These are phyloP conservation scores for Zasmidium cellare DNA, from an alignment of 2,329 filamentous ascomycete species.

Conservation along the genomic window DNA sequence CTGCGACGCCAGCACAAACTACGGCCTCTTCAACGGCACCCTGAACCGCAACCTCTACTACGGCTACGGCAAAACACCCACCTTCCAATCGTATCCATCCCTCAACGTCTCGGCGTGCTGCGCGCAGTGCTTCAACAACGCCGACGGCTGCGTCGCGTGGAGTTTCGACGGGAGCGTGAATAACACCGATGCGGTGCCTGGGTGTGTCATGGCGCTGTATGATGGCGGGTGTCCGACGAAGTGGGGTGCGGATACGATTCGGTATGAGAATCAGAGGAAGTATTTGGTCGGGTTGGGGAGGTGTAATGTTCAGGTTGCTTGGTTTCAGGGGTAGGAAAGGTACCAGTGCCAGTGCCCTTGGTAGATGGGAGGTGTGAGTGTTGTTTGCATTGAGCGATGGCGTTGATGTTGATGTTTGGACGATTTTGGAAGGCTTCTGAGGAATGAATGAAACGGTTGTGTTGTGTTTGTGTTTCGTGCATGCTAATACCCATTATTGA, in stretches of 20 bases:
- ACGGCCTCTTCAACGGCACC: conserved; percentile 1
- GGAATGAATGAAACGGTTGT: background rate
- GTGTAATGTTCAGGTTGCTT: background rate
- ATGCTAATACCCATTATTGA: background rate
- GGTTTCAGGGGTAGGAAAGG: background rate
- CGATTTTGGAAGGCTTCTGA: background rate
- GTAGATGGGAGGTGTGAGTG: background rate
- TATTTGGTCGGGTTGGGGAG: background rate
- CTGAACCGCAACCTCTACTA: conserved; percentile 1
- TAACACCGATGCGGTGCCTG: background rate
- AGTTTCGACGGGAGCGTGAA: background rate
- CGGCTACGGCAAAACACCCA: background rate
- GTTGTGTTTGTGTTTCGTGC: background rate
- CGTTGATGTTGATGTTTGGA: background rate
- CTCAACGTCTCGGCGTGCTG: background rate
- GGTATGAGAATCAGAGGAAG: background rate
- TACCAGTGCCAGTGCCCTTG: too few relatives aligned
- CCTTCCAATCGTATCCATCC: background rate
- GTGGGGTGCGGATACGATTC: background rate
- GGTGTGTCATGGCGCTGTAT: background rate
- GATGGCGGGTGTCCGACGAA: background rate
- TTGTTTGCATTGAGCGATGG: background rate
- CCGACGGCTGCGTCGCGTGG: background rate
- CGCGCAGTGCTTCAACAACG: background rate
- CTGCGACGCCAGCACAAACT: background rate